Conservation (phyloP, 768 basidiomycete genomes). For the Mrakia frigida region DNA sequence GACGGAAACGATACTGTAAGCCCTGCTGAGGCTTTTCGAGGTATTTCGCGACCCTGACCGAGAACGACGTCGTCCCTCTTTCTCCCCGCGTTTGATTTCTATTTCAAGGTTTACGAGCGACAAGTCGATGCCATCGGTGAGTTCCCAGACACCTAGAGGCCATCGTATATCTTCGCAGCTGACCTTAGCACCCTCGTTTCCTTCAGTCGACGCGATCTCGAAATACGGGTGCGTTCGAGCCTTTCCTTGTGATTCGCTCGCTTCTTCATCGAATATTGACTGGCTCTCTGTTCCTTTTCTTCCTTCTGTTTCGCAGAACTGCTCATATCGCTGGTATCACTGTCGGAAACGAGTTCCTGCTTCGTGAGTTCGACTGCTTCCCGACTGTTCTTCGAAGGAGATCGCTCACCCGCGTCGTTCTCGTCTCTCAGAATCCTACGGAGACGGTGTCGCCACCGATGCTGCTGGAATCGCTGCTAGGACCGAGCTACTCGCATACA, state of each 20-base stretch:
- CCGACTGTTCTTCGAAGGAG: no score
- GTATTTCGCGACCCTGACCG: neutral
- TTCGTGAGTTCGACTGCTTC: neutral
- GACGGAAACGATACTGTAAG: conserved; percentile 53
- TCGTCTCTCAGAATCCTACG: conserved; percentile 37
- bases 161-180: neutral
- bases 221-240: neutral
- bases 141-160: neutral
- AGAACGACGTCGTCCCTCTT: conserved; percentile 7
- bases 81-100: neutral
- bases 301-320: neutral
- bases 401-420: no score
- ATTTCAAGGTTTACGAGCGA: conserved; percentile 56
- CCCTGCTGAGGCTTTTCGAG: neutral
- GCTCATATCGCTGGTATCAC: conserved; percentile 61
- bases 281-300: no score
- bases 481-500: conserved; percentile 62
- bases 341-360: conserved; percentile 65
- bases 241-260: neutral
- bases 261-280: neutral
- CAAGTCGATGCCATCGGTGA: conserved; percentile 54
- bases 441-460: conserved; percentile 55
- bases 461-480: conserved; percentile 54
- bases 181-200: no score
- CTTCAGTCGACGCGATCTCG: conserved; percentile 1